These are phyloP conservation scores for Corylus heterophylla DNA, from an alignment of 306 rosid genomes.

Conservation along the genomic window DNA sequence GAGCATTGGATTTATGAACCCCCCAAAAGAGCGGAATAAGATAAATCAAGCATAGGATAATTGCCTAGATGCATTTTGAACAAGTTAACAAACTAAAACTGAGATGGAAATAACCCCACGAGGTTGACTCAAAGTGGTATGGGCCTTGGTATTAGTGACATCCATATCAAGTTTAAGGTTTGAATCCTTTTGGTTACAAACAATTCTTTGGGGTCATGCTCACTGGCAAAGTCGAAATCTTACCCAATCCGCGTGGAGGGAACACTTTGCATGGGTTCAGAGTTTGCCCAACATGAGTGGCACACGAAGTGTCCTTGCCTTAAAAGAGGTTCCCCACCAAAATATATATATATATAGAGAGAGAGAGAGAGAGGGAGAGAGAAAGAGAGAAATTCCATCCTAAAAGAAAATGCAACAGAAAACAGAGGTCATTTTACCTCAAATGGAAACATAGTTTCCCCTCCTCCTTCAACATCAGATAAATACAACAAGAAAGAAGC, in stretches of 20 bases:
- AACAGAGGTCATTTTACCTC: conserved; percentile 52
- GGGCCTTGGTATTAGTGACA: too few relatives aligned
- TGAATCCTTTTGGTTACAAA: too few relatives aligned
- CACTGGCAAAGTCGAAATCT: too few relatives aligned
- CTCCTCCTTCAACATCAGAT: conserved; percentile 81
- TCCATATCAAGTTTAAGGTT: too few relatives aligned
- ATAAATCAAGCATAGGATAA: background rate
- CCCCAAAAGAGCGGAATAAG: background rate
- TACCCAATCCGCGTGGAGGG: too few relatives aligned
- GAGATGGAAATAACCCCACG: background rate
- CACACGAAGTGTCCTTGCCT: too few relatives aligned
- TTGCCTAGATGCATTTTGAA: background rate
- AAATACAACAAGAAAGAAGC: conserved; percentile 88
- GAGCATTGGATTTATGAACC: conserved; percentile 7
- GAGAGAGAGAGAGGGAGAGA: too few relatives aligned
- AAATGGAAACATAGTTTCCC: conserved; percentile 85
- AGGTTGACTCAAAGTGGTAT: too few relatives aligned
- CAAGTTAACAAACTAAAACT: conserved; percentile 6
- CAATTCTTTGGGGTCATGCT: background rate
- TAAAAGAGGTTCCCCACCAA: too few relatives aligned
- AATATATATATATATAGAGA: background rate
- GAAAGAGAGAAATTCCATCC: background rate
- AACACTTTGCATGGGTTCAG: too few relatives aligned
- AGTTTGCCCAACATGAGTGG: too few relatives aligned
- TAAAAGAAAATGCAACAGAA: background rate